Base-by-base conservation (phyloP, 2,329 filamentous ascomycete species). In the Calcarisporium arbuscula region DNA sequence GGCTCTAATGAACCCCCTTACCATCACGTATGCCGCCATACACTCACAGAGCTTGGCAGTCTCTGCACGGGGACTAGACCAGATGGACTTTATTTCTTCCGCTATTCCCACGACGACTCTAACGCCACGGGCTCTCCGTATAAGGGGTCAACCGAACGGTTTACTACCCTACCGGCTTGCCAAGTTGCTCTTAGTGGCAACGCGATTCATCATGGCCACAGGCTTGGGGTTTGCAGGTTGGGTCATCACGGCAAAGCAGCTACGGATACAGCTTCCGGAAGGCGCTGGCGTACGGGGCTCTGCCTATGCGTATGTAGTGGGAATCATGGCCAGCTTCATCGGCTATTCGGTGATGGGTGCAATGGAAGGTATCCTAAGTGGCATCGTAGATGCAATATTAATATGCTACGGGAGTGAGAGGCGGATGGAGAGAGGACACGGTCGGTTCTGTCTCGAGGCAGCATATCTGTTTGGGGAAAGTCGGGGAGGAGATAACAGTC, bases 361-460 rank as follows among this genome's bases (percentile, higher is more conserved):
- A 3, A 90, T 94, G 74, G 89, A 95, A 55, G 85, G 87, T 11
- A 83, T 94, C 14, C 64, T 95, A 17, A 85, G 85, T 33, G 86
- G 86, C 34, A 88, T 95, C 34, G 76, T 95, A 5, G 88, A 95
- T 58, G 88, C 84, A 4, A 80, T 87, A 22, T 75, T 96, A 17
- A 82, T 98, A 10, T 98, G 92, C 65, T 96, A 94, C 75, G 88
- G 85, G 18, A 95, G 86, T 51, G 92, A 98, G 62, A 72, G 82
- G 46, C 77, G 74, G 33, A 81, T 81, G 61, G 73, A 69, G 36
- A 74, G 74, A 42, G 77, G 75, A 15, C 75, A 72, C 32, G 82
- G 80, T 5, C 80, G 84, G 30, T 95, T 94, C 62, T 96, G 90
- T 59, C 79, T 92, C 40, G 90, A 96, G 60, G 90, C 90, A 4